Base-by-base conservation (phyloP, 176 grass and related monocot species). In the Saccharum officinarum region DNA sequence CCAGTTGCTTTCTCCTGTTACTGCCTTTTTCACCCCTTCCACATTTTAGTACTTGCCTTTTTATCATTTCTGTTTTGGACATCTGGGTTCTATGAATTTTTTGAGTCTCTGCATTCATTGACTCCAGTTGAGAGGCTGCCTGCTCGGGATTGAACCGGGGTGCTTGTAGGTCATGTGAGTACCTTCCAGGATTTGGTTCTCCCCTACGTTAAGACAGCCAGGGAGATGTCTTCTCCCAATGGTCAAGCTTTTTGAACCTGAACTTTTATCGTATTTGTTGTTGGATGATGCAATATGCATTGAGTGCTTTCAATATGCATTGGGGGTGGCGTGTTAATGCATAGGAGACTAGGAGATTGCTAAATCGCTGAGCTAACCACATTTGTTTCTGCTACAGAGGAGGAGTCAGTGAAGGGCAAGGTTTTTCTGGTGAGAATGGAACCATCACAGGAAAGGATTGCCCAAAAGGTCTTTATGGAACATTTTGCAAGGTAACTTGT, bases 381-480 rank as follows among this genome's bases (percentile, higher is more conserved):
- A 10, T 84, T 64, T 82, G n/a, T 34, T 84, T 46, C 13, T 84
- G 59, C 67, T 72, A 63, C 86, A 98, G 96, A 73, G 96, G 96
- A 89, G 96, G 96, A 76, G 28, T 72, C 26, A 84, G 88, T 66
- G 86, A 90, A 82, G 91, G 91, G 49, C 80, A 82, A 76, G 93
- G 96, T 41, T 98, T 93, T 77, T 45, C 83, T 76, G 96, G 96
- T 83, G 87, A 89, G 69, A 94, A 98, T 89, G 96, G 96, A 86
- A 98, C 96, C 49, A 64, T 98, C 20, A 92, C 96, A 8, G 93
- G 91, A 85, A 95, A 91, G 82, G 91, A 88, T 87, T 98, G 96
- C 78, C 96, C 96, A 47, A 81, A 90, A 84, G 93, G 96, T 82
- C 93, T 98, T 83, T 98, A 98, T 92, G 96, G 96, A 83, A 90